A percentile compares a stretch with the other conserved stretches of the same genome.
Conservation (phyloP, 2,329 filamentous ascomycete genomes). For the Thermochaetoides dissita region DNA sequence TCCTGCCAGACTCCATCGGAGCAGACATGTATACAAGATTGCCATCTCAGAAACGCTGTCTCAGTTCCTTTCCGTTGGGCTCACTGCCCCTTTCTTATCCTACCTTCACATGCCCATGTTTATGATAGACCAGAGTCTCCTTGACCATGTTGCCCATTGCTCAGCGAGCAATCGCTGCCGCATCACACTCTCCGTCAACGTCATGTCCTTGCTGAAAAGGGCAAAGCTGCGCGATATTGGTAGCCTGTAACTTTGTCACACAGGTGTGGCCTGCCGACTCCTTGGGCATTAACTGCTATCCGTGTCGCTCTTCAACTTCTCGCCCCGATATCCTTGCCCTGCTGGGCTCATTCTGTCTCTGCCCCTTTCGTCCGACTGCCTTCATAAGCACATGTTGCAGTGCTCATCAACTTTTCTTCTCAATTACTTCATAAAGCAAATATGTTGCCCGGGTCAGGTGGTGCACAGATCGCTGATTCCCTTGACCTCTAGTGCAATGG, state of each 20-base stretch:
- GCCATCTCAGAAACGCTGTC: too few species aligned
- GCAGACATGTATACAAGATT: too few species aligned
- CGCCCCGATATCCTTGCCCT: not conserved
- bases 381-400: not conserved
- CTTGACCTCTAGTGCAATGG: conserved; percentile 39
- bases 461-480: conserved; percentile 5
- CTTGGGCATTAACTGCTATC: too few species aligned
- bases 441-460: too few species aligned
- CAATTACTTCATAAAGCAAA: not conserved
- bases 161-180: conserved; percentile 5
- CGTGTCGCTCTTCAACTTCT: too few species aligned
- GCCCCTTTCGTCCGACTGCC: not conserved
- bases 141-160: conserved; percentile 1
- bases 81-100: not conserved
- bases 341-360: not conserved
- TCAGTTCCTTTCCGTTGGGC: too few species aligned
- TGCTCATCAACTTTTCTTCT: not conserved
- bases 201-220: conserved; percentile 11
- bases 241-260: conserved; percentile 6
- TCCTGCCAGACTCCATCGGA: too few species aligned
- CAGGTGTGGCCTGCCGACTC: conserved; percentile 7
- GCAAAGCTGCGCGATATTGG: conserved; percentile 8
- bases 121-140: not conserved
- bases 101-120: not conserved
- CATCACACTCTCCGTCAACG: conserved; percentile 4